phyloP scores from a whole-genome alignment of 2,329 filamentous ascomycete species.

The Pestalotiopsis fici region DNA sequence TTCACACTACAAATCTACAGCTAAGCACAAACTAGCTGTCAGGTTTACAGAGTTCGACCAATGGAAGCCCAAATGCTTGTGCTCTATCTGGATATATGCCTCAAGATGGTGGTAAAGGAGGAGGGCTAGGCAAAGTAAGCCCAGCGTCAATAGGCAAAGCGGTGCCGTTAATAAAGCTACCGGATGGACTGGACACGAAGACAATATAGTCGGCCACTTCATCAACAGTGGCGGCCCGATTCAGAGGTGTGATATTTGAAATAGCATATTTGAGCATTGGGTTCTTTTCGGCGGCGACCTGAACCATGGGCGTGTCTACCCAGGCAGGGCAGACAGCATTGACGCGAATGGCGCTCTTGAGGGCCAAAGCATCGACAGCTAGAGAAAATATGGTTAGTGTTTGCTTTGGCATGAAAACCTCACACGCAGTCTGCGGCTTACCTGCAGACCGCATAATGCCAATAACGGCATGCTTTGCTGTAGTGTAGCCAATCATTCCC shows the following conservation, averaged over 20 bases:
- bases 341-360: background rate
- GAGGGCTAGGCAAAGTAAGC: background rate
- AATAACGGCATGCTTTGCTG: background rate
- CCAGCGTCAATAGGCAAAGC: background rate
- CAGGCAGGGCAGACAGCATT: background rate
- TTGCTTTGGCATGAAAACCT: background rate
- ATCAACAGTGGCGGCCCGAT: background rate
- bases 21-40: too few species aligned
- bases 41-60: too few species aligned
- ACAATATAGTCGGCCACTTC: background rate
- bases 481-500: background rate
- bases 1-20: too few species aligned
- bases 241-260: background rate
- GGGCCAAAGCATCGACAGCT: background rate
- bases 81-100: too few species aligned
- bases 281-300: background rate
- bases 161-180: background rate
- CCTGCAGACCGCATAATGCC: background rate
- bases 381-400: background rate
- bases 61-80: too few species aligned
- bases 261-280: background rate
- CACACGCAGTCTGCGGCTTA: too few species aligned
- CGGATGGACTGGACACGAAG: background rate
- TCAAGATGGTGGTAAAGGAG: too few species aligned
- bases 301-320: conserved; percentile 1